Evolutionary conservation across 208 protist genomes (phyloP), one percentile per base, ranked within the genome.

Genomic region (Trypanosoma lewisi): DNA sequence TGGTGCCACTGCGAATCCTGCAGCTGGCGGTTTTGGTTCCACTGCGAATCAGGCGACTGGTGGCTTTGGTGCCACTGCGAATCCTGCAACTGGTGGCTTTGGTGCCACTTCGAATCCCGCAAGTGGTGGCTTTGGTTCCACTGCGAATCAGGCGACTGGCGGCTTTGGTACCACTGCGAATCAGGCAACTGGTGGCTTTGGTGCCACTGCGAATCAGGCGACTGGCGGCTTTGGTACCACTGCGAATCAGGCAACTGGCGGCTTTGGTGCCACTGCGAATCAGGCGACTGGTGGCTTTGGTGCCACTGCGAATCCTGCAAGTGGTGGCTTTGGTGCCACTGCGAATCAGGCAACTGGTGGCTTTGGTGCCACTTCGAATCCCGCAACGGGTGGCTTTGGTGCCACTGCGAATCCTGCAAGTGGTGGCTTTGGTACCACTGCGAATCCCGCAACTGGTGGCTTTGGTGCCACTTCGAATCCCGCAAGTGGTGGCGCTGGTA

Each of bases 281-380:
- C 11, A 47, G 27, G 47, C 55, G 63, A 48, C 66, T 56, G 57
- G 28, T 30, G 70, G 70, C 28, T 81, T 81, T 59, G 70, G 70
- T 30, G 39, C 70, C 25, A 27, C 50, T 23, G 21, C 66, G 8
- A 45, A 62, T 25, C n/a, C 66, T 55, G 44, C 68, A 30, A 19
- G 54, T 71, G 69, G 64, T 33, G 70, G 69, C 3, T 72, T 70
- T 42, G 73, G 49, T 19, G 17, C 66, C 27, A 51, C 56, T 9
- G 28, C 53, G 21, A 62, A 51, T 19, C 39, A 51, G 0, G 42
- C 54, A 55, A 34, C 62, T 60, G 58, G 62, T 57, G 50, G 65
- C 5, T 47, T 64, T 49, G 45, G 47, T 9, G 67, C 53, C 33
- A 31, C 25, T n/a, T 19, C 41, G 33, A 62, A 27, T 17, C 47